Base-by-base conservation (phyloP, 2,329 filamentous ascomycete species). In the Boeremia lycopersici region DNA sequence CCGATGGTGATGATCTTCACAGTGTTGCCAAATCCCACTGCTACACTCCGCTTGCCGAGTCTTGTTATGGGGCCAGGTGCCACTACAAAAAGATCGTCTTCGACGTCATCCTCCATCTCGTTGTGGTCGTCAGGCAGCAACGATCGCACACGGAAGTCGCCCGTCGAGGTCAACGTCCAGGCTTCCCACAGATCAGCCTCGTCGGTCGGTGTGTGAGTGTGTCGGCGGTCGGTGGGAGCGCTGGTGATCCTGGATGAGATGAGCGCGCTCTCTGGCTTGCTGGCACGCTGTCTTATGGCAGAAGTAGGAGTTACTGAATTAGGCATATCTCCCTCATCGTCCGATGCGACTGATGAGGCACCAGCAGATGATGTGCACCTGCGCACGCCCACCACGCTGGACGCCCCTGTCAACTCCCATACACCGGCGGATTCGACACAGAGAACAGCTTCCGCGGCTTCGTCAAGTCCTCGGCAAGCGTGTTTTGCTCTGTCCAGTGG, bases 1-100 rank as follows among this genome's bases (percentile, higher is more conserved):
- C 87, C 88, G 6, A 88, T 78, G 2, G 84, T 85, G 51, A 92
- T 81, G 45, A 92, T 77, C 74, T 91, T 92, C 65, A 92, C 80
- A 1, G 85, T 80, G 61, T 91, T 89, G 11, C 89, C 90, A 55
- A 92, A 85, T 0, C 83, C 88, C 28, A 93, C 82, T 0, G 85
- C 89, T 3, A 90, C 80, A 45, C 86, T 88, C 40, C 82, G 80
- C 42, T 83, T 81, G 11, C 89, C 89, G 1, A 91, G 76, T 47
- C 78, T 78, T 2, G 80, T 79, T 52, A 89, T 83, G 0, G 89
- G 89, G 0, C 89, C 90, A 1, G 89, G 77, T 40, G 81, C 81
- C 2, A 83, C 83, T 19, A 91, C 85, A 41, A 90, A 84, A 4
- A 93, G 78, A 52, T 85, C 80, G 2, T 81, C 78, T 30, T 64